Percentiles rank a stretch among this genome's conserved stretches.
Conservation (phyloP, 2,329 filamentous ascomycete genomes). For the Atkinsonella hypoxylon region DNA sequence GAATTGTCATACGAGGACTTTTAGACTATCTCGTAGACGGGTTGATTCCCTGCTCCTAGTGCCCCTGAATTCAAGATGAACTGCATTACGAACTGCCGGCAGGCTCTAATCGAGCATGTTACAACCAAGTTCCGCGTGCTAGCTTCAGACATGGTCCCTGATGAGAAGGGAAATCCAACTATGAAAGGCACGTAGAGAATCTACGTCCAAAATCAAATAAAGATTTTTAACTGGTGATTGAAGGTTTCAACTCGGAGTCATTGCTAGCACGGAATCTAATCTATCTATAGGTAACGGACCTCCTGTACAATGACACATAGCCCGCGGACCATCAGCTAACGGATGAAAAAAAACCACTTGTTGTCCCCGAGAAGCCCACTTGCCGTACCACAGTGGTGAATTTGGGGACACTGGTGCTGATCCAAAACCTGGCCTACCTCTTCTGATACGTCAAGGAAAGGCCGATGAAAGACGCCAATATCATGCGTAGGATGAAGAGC, state of each 20-base stretch:
- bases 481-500: conserved; percentile 13
- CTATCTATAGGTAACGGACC: conserved; percentile 17
- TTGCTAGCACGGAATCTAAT: conserved; percentile 34
- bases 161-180: conserved; percentile 20
- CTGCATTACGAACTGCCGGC: too few species aligned
- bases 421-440: too few species aligned
- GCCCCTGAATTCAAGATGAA: too few species aligned
- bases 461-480: background rate
- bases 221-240: conserved; percentile 27
- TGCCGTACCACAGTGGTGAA: too few species aligned
- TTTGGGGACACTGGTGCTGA: too few species aligned
- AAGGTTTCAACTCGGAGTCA: conserved; percentile 26
- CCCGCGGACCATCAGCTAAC: conserved; percentile 10
- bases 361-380: too few species aligned
- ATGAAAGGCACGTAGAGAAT: conserved; percentile 43
- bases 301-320: conserved; percentile 9
- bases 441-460: background rate
- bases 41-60: background rate
- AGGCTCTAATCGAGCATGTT: background rate
- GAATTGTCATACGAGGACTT: conserved; percentile 13
- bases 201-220: conserved; percentile 31
- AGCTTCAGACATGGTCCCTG: conserved; percentile 33
- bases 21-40: conserved; percentile 25
- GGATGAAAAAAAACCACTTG: conserved; percentile 6
- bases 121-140: conserved; percentile 30